A percentile compares a stretch with the other conserved stretches of the same genome.
These are phyloP conservation scores for Phialophora expanda DNA, from an alignment of 2,329 filamentous ascomycete species.

Conservation along the genomic window DNA sequence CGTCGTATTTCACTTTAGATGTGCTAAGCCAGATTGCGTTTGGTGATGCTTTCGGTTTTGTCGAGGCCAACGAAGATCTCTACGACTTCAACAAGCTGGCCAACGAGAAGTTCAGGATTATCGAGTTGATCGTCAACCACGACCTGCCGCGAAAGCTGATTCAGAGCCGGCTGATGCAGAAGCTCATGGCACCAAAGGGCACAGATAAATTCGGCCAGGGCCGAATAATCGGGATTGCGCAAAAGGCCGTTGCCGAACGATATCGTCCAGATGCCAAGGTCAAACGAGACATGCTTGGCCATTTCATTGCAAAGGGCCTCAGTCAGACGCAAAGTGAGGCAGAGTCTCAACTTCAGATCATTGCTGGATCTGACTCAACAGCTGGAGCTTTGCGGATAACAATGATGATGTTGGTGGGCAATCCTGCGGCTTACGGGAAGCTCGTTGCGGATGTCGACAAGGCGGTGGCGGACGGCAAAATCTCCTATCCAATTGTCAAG, in stretches of 20 bases:
- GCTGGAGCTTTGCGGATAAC: constrained; percentile 20
- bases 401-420: constrained; percentile 21
- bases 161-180: constrained; percentile 24
- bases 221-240: constrained; percentile 31
- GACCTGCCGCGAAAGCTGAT: constrained; percentile 20
- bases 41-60: constrained; percentile 26
- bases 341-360: constrained; percentile 29
- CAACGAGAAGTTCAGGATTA: constrained; percentile 28
- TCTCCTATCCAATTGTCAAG: constrained; percentile 39
- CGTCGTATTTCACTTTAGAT: constrained; percentile 34
- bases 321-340: constrained; percentile 17
- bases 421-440: constrained; percentile 23
- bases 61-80: constrained; percentile 31
- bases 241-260: constrained; percentile 37
- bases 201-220: constrained; percentile 34
- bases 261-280: constrained; percentile 33
- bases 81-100: constrained; percentile 27
- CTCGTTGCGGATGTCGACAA: constrained; percentile 41
- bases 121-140: constrained; percentile 30
- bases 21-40: constrained; percentile 34
- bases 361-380: constrained; percentile 26
- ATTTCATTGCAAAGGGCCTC: constrained; percentile 41
- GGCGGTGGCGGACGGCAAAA: constrained; percentile 46
- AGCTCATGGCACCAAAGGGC: constrained; percentile 24
- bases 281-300: constrained; percentile 42